Base-by-base conservation (phyloP, 768 basidiomycete genomes). In the Nidularia pulvinata region DNA sequence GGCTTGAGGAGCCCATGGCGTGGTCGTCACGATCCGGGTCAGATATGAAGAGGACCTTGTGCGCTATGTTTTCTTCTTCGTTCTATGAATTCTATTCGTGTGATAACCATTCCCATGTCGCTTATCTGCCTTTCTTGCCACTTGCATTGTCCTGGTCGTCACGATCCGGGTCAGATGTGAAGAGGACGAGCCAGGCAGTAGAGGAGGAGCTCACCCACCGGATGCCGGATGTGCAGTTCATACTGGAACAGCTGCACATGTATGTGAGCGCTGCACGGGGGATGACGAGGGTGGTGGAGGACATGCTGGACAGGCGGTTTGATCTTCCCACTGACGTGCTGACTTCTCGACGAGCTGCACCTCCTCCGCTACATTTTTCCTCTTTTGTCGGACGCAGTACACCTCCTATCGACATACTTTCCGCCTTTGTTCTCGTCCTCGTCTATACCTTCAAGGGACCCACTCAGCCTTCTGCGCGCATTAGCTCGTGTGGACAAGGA, bases 401-500 rank as follows among this genome's bases (percentile, higher is more conserved):
- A 62, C 39, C 55, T 72, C 49, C 56, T 73, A 11, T 58, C 64
- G 33, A 69, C 58, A 16, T 71, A 68, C 49, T 59, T 71, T 32
- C 39, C 56, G 4, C n/a, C n/a, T n/a, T 46, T 56, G 7, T 55
- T 60, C 45, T 49, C 53, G 47, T 14, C 56, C 33, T 53, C 32
- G 46, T 25, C 53, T 6, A 51, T 52, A 13, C 55, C 53, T 25
- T 50, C 52, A 4, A 49, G 52, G 33, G 25, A 83, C 50, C 76
- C 86, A 1, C 73, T 78, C 52, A 79, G 83, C 6, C 61, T 91
- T 34, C 64, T 93, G 56, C 80, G 89, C 35, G 87, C 89, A 3
- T 66, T 93, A 51, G 81, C 88, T 11, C 70, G 83, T 22, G 81
- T 89, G 55, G 90, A 93, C 66, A 75, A 76, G 51, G 80, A 76